Evolutionary conservation across 2,329 filamentous ascomycete genomes (phyloP), one percentile per base, ranked within the genome.

Genomic region (Diplocarpon rosae): DNA sequence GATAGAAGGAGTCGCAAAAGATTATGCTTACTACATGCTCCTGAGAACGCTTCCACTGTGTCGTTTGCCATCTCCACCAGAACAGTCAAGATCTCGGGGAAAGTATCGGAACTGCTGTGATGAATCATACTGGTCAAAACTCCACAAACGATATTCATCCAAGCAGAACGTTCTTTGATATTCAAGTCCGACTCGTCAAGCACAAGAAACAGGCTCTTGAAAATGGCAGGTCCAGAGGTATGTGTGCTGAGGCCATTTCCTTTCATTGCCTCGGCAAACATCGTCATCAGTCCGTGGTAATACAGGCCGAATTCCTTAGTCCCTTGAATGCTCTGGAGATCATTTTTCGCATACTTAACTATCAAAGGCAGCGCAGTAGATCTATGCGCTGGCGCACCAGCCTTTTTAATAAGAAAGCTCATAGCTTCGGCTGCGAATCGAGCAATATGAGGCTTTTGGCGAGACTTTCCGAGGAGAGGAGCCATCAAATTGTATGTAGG

Each of bases 371-470:
- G 69, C 0, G 87, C 78, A 20, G 71, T 75, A 52, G 90, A 83
- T 53, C 86, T 80, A 52, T 85, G 78, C 44, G 86, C 85, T 2
- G 80, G 75, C 13, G 83, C 75, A 2, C 84, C 89, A 6, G 89
- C 84, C 66, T 95, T 96, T 59, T 87, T 83, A 15, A 98, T 73
- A 15, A 98, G 70, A 59, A 96, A 98, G 54, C 89, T 95, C 68
- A 98, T 75, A 2, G 92, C 86, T 66, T 98, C 92, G 20, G 92
- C 92, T 11, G 90, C 85, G 64, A 96, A 98, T 43, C 89, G 79
- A 17, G 86, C 83, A 53, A 95, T 86, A 63, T 95, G 89, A 13
- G 80, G 76, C 52, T 90, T 92, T 52, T 90, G 86, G 45, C 78
- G 78, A 46, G 80, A 72, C 63, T 84, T 89, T 51, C 90, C 92